Evolutionary conservation across 2,329 filamentous ascomycete genomes (phyloP).

Genomic region (Calonectria hawksworthii): DNA sequence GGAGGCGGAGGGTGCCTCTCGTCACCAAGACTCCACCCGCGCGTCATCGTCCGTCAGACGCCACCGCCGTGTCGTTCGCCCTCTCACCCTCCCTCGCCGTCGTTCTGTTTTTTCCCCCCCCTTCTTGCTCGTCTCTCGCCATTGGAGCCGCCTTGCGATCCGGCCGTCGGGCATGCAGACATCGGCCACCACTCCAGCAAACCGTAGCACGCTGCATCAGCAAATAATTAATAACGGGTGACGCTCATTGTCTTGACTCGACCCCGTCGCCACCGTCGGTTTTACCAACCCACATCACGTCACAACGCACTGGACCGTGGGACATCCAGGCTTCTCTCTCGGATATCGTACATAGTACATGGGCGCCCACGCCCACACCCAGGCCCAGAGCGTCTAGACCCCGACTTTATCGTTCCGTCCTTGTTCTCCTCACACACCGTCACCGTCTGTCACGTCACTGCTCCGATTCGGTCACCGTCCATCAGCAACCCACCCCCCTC

Average conservation of each 20-base stretch:
- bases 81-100: constrained; percentile 28
- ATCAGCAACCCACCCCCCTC: constrained; percentile 11
- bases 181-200: not conserved
- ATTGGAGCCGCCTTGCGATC: not conserved
- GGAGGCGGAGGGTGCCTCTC: constrained; percentile 8
- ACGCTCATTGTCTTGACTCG: not conserved
- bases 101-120: constrained; percentile 10
- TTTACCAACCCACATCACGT: constrained; percentile 6
- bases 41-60: constrained; percentile 43
- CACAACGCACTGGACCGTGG: constrained; percentile 6
- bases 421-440: not conserved
- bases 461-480: constrained; percentile 19
- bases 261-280: not conserved
- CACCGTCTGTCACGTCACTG: constrained; percentile 28
- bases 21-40: constrained; percentile 32
- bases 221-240: not conserved
- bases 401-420: constrained; percentile 7
- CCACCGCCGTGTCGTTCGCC: constrained; percentile 37
- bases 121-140: not conserved
- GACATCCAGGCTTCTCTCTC: not conserved
- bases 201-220: not conserved
- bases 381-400: constrained; percentile 2
- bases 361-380: not conserved
- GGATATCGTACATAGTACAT: constrained; percentile 1
- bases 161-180: not conserved